Base-by-base conservation (phyloP, 306 rosid genomes). In the Trifolium pratense region DNA sequence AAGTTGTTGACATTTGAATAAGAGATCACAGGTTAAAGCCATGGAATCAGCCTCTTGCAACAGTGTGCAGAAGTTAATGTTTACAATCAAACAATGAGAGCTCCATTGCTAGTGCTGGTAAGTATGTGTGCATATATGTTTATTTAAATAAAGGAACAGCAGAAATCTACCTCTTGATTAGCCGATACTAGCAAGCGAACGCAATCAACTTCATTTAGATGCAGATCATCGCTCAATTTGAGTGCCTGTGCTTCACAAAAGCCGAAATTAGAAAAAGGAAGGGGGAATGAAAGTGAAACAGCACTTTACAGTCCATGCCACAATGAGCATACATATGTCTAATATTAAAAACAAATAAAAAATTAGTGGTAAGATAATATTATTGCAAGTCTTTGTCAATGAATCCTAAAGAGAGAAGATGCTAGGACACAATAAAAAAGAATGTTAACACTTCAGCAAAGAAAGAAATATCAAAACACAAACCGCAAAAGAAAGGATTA, bases 201-300 rank as follows among this genome's bases (percentile, higher is more conserved):
- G 23, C 97, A 91, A 10, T 94, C 91, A 42, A 91, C 84, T 84
- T 94, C 98, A 79, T 91, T 94, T 55, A 94, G 91, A 84, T 89
- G 91, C 74, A 91, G 91, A 76, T 94, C 97, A 64, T 94, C 95
- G 25, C 98, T 94, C 90, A 94, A 80, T 81, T 89, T 94, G 75
- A 94, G 89, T 32, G 92, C 88, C 98, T 94, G 51, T 12, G 31
- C 74, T 74, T 79, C 87, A 83, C 26, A 64, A 69, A 65, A 58
- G 61, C 56, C 15, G 0, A 64, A 32, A 77, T 79, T 79, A 75
- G 64, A 52, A 69, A 76, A 66, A 51, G 21, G n/a, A 72, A 11
- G 23, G 46, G 17, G 39, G 42, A 23, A 72, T 32, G 61, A 59
- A 60, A 76, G 75, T 15, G 43, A 56, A 36, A 53, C 9, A 18